These are phyloP conservation scores for Mycosphaerella arachidis DNA, from an alignment of 2,329 filamentous ascomycete species.

Conservation along the genomic window DNA sequence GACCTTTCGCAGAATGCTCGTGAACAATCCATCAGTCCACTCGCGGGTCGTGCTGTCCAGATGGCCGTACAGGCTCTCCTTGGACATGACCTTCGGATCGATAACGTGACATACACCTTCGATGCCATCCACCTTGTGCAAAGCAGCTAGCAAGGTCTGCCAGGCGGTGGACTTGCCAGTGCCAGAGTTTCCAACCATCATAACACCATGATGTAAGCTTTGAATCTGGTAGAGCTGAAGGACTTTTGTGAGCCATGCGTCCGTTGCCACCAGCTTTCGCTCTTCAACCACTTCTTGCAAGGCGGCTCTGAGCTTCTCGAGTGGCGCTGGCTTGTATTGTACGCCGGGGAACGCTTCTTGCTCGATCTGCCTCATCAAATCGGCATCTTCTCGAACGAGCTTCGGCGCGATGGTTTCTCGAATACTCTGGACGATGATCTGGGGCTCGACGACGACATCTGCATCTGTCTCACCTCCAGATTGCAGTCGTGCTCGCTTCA, in stretches of 20 bases:
- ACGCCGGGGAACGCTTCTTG: conserved; percentile 84
- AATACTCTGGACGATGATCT: conserved; percentile 97
- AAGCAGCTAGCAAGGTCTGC: conserved; percentile 83
- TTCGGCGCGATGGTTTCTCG: conserved; percentile 98
- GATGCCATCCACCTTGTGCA: conserved; percentile 83
- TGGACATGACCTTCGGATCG: conserved; percentile 99
- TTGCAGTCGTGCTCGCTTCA: conserved; percentile 79
- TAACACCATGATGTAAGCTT: conserved; percentile 96
- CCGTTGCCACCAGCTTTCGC: conserved; percentile 81
- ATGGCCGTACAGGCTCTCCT: conserved; percentile 93
- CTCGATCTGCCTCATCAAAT: conserved; percentile 82
- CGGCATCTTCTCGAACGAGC: conserved; percentile 85
- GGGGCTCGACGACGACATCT: conserved; percentile 76
- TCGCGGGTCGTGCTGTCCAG: conserved; percentile 95
- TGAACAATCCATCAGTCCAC: conserved; percentile 98
- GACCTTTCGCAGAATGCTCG: conserved; percentile 94
- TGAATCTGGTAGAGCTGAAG: conserved; percentile 98
- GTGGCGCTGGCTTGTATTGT: conserved; percentile 83
- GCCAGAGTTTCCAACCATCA: conserved; percentile 99
- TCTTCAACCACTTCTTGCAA: conserved; percentile 79
- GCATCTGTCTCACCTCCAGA: conserved; percentile 49
- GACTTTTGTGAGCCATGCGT: conserved; percentile 96
- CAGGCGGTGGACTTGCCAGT: conserved; percentile 94
- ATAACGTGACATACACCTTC: conserved; percentile 97
- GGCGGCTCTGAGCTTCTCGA: conserved; percentile 72